A percentile compares a stretch with the other conserved stretches of the same genome.
Evolutionary conservation across 1,284 basidiomycete species (phyloP).

Genomic region (Fereydounia khargensis): DNA sequence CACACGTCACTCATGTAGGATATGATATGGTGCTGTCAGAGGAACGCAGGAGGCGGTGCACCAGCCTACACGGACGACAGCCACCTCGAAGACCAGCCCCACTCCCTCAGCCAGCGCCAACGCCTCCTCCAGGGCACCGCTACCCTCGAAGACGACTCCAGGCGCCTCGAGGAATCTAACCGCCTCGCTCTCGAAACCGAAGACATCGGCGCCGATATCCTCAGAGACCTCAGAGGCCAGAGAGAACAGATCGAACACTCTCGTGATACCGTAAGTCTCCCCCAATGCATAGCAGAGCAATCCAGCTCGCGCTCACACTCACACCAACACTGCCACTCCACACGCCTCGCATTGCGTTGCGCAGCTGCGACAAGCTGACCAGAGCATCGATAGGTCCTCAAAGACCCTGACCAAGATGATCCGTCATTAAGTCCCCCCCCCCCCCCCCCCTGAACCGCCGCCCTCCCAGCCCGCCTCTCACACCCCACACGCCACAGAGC

Average conservation of each 20-base stretch:
- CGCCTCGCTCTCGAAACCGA: conserved; percentile 94
- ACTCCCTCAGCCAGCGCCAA: conserved; percentile 58
- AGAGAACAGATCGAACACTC: conserved; percentile 94
- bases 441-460: neutral
- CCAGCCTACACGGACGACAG: conserved; percentile 22
- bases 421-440: conserved; percentile 61
- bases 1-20: neutral
- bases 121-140: conserved; percentile 57
- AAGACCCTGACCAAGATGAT: conserved; percentile 67
- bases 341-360: neutral
- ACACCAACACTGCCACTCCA: neutral
- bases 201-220: conserved; percentile 87
- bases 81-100: conserved; percentile 39
- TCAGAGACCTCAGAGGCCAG: conserved; percentile 80
- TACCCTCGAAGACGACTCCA: conserved; percentile 59
- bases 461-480: neutral
- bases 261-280: conserved; percentile 71
- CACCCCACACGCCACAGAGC: conserved; percentile 34
- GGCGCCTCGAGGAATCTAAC: conserved; percentile 83
- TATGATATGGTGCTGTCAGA: conserved; percentile 1
- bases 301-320: neutral
- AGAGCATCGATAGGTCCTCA: conserved; percentile 64
- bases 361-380: conserved; percentile 63
- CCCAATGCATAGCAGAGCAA: neutral
- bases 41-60: conserved; percentile 8